These are phyloP conservation scores for Phytophthora constricta DNA, from an alignment of 352 stramenopile species.

Conservation along the genomic window DNA sequence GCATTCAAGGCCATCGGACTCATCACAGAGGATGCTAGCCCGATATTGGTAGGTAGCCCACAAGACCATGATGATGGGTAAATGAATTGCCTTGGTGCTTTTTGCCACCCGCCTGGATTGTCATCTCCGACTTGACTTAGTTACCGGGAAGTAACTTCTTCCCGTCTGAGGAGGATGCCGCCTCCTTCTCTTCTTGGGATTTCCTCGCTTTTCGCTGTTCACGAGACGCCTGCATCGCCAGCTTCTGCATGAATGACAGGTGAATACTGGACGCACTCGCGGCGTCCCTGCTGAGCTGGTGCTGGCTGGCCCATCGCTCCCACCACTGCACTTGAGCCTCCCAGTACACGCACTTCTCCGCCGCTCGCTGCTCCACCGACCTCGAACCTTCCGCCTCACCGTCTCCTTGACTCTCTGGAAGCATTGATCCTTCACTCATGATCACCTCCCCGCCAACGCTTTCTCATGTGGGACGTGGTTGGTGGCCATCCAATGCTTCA, in stretches of 20 bases:
- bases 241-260: conserved; percentile 21
- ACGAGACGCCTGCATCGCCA: conserved; percentile 20
- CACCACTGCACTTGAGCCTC: conserved; percentile 29
- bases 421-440: no score
- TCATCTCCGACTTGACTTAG: not conserved
- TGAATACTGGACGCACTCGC: conserved; percentile 12
- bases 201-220: conserved; percentile 7
- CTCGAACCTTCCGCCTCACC: not conserved
- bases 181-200: not conserved
- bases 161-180: not conserved
- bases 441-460: no score
- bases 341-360: conserved; percentile 29
- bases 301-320: conserved; percentile 21
- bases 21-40: conserved; percentile 6
- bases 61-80: not conserved
- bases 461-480: no score
- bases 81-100: not conserved
- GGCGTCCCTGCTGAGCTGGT: conserved; percentile 17
- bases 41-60: conserved; percentile 8
- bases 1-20: conserved; percentile 26
- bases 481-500: no score
- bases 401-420: not conserved
- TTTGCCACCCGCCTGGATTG: not conserved
- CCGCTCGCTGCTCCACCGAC: conserved; percentile 4
- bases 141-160: not conserved